phyloP scores from a whole-genome alignment of 2,329 filamentous ascomycete species.

The Zymoseptoria ardabiliae region DNA sequence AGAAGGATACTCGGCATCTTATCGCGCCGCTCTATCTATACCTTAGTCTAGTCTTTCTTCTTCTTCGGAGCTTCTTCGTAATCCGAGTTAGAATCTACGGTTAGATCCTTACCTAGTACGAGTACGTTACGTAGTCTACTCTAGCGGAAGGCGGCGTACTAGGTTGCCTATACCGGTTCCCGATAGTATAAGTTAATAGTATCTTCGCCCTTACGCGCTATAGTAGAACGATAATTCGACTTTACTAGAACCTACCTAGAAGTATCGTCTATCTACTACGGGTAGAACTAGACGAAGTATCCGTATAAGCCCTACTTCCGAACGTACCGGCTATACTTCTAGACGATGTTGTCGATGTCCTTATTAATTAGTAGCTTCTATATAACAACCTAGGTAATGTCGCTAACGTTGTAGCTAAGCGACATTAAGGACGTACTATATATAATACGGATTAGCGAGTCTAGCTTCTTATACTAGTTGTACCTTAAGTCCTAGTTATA shows the following conservation, averaged over 20 bases:
- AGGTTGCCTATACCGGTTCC: background rate
- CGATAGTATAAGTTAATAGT: background rate
- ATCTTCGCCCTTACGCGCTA: background rate
- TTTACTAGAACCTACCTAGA: background rate
- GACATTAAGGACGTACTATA: background rate
- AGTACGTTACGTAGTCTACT: background rate
- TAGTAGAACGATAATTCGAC: background rate
- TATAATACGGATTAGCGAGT: background rate
- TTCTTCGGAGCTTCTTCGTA: background rate
- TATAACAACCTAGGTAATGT: background rate
- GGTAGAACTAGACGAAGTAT: background rate
- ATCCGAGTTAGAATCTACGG: background rate
- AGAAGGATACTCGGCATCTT: background rate
- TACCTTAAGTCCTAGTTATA: background rate
- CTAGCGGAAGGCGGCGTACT: too few species aligned
- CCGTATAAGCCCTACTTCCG: background rate
- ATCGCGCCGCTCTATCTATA: background rate
- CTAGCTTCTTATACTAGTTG: background rate
- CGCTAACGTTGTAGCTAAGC: background rate
- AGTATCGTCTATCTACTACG: background rate
- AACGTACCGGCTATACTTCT: background rate
- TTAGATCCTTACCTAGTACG: background rate
- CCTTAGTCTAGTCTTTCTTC: background rate
- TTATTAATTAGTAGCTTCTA: background rate
- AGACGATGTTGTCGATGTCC: background rate